Evolutionary conservation across 352 stramenopile species (phyloP).

Genomic region (Phytopythium montanum): DNA sequence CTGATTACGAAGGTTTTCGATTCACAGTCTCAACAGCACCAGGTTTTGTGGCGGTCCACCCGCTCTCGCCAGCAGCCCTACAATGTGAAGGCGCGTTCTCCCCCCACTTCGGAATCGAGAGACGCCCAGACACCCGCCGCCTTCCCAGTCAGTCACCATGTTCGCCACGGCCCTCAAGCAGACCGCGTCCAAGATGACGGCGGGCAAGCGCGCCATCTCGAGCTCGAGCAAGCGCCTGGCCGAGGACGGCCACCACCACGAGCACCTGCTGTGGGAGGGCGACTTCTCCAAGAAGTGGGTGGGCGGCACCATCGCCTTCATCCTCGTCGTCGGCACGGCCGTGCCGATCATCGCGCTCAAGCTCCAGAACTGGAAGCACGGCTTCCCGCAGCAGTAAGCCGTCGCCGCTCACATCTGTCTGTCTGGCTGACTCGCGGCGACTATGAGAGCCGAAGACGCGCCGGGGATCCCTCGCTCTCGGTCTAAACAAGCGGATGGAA

Average conservation of each 20-base stretch:
- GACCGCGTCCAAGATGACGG: conserved; percentile 55
- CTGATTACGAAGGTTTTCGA: no score
- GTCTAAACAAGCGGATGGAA: neutral
- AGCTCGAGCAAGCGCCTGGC: conserved; percentile 73
- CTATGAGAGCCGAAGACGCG: no score
- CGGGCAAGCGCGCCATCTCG: conserved; percentile 64
- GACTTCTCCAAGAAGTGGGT: conserved; percentile 78
- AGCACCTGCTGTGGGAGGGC: conserved; percentile 83
- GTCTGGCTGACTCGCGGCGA: no score
- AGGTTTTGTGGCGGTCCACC: conserved; percentile 20
- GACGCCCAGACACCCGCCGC: conserved; percentile 8
- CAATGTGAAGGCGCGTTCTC: conserved; percentile 7
- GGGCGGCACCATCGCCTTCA: conserved; percentile 47
- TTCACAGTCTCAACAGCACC: no score
- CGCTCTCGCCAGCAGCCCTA: neutral
- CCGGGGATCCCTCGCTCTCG: no score
- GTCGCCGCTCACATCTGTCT: neutral
- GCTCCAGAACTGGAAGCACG: conserved; percentile 91
- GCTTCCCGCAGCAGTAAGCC: conserved; percentile 79
- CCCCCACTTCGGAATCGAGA: conserved; percentile 10
- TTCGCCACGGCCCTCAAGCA: conserved; percentile 68
- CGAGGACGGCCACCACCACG: conserved; percentile 69
- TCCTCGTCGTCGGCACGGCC: conserved; percentile 59
- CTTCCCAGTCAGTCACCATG: conserved; percentile 21
- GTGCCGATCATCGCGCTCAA: conserved; percentile 63